A percentile compares a stretch with the other conserved stretches of the same genome.
phyloP scores from a whole-genome alignment of 352 stramenopile species.

The Elongisporangium undulatum region DNA sequence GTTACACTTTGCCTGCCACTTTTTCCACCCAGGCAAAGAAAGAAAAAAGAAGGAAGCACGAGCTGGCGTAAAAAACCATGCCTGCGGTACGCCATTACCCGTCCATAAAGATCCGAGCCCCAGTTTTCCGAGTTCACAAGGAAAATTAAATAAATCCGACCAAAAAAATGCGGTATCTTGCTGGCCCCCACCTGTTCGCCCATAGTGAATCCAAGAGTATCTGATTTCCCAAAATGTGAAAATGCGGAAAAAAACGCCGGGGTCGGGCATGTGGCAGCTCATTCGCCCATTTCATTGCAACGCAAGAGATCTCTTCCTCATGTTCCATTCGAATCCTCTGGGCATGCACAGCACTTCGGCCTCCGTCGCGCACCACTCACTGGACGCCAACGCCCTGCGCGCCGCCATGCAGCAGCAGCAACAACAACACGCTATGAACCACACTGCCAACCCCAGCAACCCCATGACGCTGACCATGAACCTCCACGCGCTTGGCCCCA shows the following conservation, averaged over 20 bases:
- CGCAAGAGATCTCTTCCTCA: conserved; percentile 2
- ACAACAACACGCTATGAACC: not conserved
- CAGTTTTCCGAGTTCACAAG: not conserved
- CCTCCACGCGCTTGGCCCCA: conserved; percentile 19
- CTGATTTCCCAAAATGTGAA: not conserved
- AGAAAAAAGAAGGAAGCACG: not conserved
- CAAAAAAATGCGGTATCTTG: not conserved
- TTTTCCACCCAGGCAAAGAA: not conserved
- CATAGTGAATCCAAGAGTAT: not conserved
- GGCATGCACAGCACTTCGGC: conserved; percentile 1
- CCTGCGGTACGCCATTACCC: not conserved
- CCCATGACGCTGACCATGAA: conserved; percentile 17
- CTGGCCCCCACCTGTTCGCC: not conserved
- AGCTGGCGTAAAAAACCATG: not conserved
- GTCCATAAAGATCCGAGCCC: not conserved
- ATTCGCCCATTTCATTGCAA: not conserved
- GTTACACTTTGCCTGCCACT: not conserved
- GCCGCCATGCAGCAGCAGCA: conserved; percentile 4
- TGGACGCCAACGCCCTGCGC: conserved; percentile 2
- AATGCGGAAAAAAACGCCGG: not conserved
- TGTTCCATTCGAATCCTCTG: not conserved
- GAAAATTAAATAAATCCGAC: not conserved
- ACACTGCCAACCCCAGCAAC: conserved; percentile 1
- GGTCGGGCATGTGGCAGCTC: not conserved
- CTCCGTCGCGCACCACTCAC: conserved; percentile 16